Evolutionary conservation across 139 green algal genomes (phyloP), one percentile per base, ranked within the genome.

Genomic region (Protoeuglena noctilucae): DNA sequence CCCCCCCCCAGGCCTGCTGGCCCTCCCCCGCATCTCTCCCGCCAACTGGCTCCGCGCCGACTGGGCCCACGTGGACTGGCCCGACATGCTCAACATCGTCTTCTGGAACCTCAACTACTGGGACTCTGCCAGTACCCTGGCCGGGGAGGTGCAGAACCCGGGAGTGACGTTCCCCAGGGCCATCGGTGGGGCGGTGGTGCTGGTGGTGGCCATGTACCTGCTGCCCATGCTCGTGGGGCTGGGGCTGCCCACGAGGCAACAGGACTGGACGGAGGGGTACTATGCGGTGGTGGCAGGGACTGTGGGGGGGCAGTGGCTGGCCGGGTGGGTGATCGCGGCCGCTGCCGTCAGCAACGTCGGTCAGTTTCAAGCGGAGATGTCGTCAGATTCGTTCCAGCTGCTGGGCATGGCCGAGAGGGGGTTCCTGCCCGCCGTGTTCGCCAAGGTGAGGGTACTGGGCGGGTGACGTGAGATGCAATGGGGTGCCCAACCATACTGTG

Each of bases 71-170:
- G 75, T 93, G 49, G 28, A 85, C n/a, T 95, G 86, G 88, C 30
- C 65, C n/a, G 73, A 72, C 17, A 94, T 86, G 60, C 47, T 97
- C 12, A 94, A 96, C 61, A 78, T 90, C 50, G 90, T 97, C 75
- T 97, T 97, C 70, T 97, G 89, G 76, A 93, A 88, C 59, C 70
- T 93, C 14, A 93, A 93, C 61, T 93, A 93, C 53, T 93, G 78
- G 84, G 85, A 96, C 66, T 80, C 59, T 7, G 73, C 90, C 18
- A 84, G 72, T 25, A 94, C 80, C 2, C 67, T 96, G 31, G 85
- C 88, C 6, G 89, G 90, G 0, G 89, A 97, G 68, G 87, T 96
- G 30, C 25, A 56, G 12, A 16, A 61, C 58, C 53, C 64, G n/a
- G 22, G 9, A 5, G 22, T 23, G 40, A 90, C 78, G 14, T 93